Percentiles rank a stretch among this genome's conserved stretches.
Conservation (phyloP, 345 rosid genomes). For the Camelina laxa region DNA sequence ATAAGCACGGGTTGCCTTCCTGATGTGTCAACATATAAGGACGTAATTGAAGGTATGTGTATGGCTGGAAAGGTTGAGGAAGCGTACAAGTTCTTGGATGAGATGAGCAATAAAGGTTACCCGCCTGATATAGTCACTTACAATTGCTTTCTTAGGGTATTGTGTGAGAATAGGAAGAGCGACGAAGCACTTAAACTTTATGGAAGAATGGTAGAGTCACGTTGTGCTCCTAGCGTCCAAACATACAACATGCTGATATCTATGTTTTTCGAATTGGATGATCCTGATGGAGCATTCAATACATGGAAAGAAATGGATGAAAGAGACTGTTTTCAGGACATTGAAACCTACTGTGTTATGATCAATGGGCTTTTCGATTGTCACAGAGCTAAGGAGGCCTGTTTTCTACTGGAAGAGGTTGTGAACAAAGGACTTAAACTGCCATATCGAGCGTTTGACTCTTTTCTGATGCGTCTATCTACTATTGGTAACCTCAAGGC, state of each 20-base stretch:
- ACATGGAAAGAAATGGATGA: slow-evolving; percentile 84
- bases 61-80: slow-evolving; percentile 70
- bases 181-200: slow-evolving; percentile 81
- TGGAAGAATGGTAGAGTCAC: slow-evolving; percentile 60
- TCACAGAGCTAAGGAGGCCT: slow-evolving; percentile 69
- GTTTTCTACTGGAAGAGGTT: slow-evolving; percentile 71
- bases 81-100: slow-evolving; percentile 80
- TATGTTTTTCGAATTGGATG: slow-evolving; percentile 74
- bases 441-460: slow-evolving; percentile 69
- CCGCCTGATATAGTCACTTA: slow-evolving; percentile 90
- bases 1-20: slow-evolving; percentile 81
- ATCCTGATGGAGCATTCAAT: slow-evolving; percentile 72
- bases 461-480: slow-evolving; percentile 82
- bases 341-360: slow-evolving; percentile 82
- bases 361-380: slow-evolving; percentile 83
- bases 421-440: slow-evolving; percentile 68
- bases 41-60: slow-evolving; percentile 84
- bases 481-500: slow-evolving; percentile 66
- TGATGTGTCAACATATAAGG: slow-evolving; percentile 87
- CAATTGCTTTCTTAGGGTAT: slow-evolving; percentile 87
- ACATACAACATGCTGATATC: slow-evolving; percentile 83
- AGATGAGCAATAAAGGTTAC: slow-evolving; percentile 83
- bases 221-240: slow-evolving; percentile 85
- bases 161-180: slow-evolving; percentile 64
- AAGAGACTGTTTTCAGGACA: slow-evolving; percentile 63